Evolutionary conservation across 208 protist genomes (phyloP), one percentile per base, ranked within the genome.

Genomic region (Acanthamoeba sp.): DNA sequence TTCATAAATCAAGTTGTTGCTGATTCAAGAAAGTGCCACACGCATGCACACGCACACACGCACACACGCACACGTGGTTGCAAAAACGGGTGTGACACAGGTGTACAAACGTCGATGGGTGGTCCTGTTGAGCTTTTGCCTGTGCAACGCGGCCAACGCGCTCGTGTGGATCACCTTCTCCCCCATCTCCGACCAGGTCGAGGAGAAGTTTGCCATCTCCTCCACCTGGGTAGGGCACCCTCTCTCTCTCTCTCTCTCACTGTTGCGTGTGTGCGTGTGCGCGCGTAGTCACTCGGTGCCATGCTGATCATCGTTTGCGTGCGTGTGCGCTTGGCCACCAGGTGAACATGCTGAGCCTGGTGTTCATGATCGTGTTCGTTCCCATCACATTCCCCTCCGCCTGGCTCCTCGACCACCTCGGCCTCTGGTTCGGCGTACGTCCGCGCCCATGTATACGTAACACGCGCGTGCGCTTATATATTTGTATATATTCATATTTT

Each of bases 111-210:
- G 52, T 2, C 85, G 85, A 12, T 91, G 85, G 85, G 6, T 64
- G 24, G 42, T 69, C 5, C 32, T 91, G 40, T 22, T 91, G 32
- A 27, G 32, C 27, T 91, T 91, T 73, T 91, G 85, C 45, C 55
- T 91, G 20, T 40, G 22, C 42, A 73, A 45, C 22, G 42, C 42
- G 9, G 85, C 50, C n/a, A 91, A 91, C 42, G 85, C 85, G 7
- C 22, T 91, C 7, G 59, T 50, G n/a, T 91, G 85, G 85, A 91
- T 91, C 59, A 91, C 85, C 50, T 91, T 91, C 85, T 71, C 50
- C 85, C 85, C 85, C 36, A 91, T 91, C 32, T 73, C 57, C 48
- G 85, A 91, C 34, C 32, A 91, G 42, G 85, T 91, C 20, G 85
- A 69, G 85, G 18, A 1, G 9, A 34, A 71, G 42, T 91, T 55